A percentile compares a stretch with the other conserved stretches of the same genome.
phyloP scores from a whole-genome alignment of 352 stramenopile species.

The Pythium dissimile region DNA sequence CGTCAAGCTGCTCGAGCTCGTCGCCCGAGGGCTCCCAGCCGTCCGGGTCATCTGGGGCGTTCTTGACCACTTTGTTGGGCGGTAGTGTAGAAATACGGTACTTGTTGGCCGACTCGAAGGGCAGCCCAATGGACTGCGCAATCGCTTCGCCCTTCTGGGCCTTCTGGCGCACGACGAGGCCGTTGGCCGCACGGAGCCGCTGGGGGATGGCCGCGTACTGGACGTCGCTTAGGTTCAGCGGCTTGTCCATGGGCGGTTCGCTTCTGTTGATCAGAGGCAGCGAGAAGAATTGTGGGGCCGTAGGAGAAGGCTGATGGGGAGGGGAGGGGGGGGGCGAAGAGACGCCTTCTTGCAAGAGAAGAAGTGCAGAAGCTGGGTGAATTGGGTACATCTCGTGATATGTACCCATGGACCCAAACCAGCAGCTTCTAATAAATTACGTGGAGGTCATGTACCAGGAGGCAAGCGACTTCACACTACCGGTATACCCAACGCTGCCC shows the following conservation, averaged over 20 bases:
- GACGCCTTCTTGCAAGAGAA: no score
- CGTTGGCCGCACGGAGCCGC: slow-evolving; percentile 30
- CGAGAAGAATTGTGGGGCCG: background rate
- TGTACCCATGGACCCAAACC: no score
- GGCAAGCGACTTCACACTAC: background rate
- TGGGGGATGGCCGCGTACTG: slow-evolving; percentile 30
- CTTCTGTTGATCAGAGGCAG: background rate
- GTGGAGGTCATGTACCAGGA: no score
- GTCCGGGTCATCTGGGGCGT: slow-evolving; percentile 32
- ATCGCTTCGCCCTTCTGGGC: slow-evolving; percentile 41
- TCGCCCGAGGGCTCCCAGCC: slow-evolving; percentile 42
- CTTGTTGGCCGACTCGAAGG: slow-evolving; percentile 59
- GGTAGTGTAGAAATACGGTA: slow-evolving; percentile 48
- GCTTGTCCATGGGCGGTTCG: slow-evolving; percentile 16
- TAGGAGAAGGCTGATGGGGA: no score
- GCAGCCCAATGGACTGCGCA: slow-evolving; percentile 47
- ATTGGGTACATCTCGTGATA: no score
- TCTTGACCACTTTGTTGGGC: slow-evolving; percentile 51
- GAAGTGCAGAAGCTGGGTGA: no score
- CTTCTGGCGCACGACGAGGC: slow-evolving; percentile 53
- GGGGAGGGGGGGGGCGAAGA: no score
- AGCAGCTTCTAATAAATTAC: no score
- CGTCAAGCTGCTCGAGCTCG: slow-evolving; percentile 45
- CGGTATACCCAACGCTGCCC: background rate
- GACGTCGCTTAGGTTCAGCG: background rate